Percentiles rank a stretch among this genome's conserved stretches.
Evolutionary conservation across 345 rosid genomes (phyloP).

Genomic region (Eucalyptus marginata): DNA sequence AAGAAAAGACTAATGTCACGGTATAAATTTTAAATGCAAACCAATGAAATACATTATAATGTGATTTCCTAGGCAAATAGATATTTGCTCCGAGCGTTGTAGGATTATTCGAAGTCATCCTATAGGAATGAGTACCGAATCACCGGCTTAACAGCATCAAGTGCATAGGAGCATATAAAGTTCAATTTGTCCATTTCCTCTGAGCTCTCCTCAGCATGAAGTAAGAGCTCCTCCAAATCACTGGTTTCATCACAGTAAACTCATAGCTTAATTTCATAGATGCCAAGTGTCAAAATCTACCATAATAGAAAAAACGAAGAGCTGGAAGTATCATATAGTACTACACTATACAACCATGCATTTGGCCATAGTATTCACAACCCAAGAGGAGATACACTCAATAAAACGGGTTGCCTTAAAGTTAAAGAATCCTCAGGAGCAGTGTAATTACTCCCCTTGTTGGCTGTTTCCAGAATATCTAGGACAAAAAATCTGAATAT

Average conservation of each 20-base stretch:
- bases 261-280: neutral
- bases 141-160: constrained; percentile 64
- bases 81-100: constrained; percentile 59
- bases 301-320: neutral
- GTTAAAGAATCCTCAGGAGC: too few relatives aligned
- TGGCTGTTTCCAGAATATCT: too few relatives aligned
- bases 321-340: too few relatives aligned
- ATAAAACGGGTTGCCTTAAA: neutral
- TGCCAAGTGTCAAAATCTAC: neutral
- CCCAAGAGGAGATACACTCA: neutral
- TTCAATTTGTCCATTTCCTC: constrained; percentile 66
- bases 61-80: constrained; percentile 36
- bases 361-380: too few relatives aligned
- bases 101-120: constrained; percentile 42
- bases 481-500: too few relatives aligned
- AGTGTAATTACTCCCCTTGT: too few relatives aligned
- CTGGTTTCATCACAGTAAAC: neutral
- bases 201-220: constrained; percentile 20
- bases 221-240: constrained; percentile 17
- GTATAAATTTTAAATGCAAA: neutral
- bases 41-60: constrained; percentile 16
- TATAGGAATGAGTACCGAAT: constrained; percentile 61
- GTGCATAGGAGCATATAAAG: constrained; percentile 47
- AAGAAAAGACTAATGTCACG: neutral
- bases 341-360: too few relatives aligned